Base-by-base conservation (phyloP, 768 basidiomycete species). In the Tephrocybe sp. region DNA sequence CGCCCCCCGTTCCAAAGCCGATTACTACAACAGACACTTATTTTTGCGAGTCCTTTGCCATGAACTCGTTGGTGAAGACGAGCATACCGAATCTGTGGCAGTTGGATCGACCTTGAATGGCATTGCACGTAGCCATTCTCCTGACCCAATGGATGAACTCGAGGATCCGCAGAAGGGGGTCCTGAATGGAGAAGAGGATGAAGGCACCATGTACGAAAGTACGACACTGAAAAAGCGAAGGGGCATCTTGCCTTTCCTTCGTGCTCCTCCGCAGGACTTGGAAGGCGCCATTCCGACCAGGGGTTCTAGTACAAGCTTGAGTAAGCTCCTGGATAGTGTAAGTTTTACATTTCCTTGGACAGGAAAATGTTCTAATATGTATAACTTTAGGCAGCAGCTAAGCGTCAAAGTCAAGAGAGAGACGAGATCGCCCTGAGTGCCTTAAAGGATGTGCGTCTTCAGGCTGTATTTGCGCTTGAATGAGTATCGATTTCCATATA, bases 21-120 rank as follows among this genome's bases (percentile, higher is more conserved):
- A 89, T 61, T 89, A 88, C 61, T 90, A 85, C 66, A 54, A 65
- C 13, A 74, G 78, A 51, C 87, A 89, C 59, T 76, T 91, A 17
- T 90, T 89, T 69, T 68, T 89, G 33, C 79, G 83, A 16, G 68
- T 87, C 31, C 73, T 90, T 19, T 79, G 79, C 54, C 88, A 91
- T 60, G 73, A 82, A 40, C 71, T 88, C 22, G 64, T 61, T 5
- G 66, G 67, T 35, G 49, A 59, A 14, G 68, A 73, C 16, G 67
- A 66, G 20, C 12, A 31, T 16, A 31, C 31, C 35, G 51, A 52
- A 19, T 44, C 56, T 2, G 55, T 64, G 6, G 66, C 67, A 2
- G 54, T 57, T 39, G 65, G 64, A 5, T 62, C 54, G 4, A 66
- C 57, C 23, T 55, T 62, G 39, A 70, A 61, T 30, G 65, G 59